Base-by-base conservation (phyloP, 2,329 filamentous ascomycete species). In the Aspergillus sp. region DNA sequence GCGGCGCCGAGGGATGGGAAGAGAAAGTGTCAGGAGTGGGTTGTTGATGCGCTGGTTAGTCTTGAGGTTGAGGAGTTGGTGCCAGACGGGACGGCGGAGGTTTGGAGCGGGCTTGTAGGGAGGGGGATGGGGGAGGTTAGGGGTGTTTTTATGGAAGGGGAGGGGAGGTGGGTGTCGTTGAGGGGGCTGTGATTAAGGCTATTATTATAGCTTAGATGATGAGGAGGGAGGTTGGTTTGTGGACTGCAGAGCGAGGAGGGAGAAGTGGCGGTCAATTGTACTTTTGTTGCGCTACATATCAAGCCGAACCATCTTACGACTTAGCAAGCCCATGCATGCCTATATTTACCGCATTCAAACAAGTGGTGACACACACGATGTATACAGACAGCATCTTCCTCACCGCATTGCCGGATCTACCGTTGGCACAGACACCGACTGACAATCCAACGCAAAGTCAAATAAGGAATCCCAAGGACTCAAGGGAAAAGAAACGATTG, bases 11-110 rank as follows among this genome's bases (percentile, higher is more conserved):
- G 53, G 32, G 59, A 69, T 53, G 64, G 64, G 6, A 58, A 38
- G 24, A 32, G 56, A 15, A 60, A 58, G 26, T 68, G 65, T 34
- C 67, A 69, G 57, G 63, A 69, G 53, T 68, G 66, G 65, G 55
- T 62, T 17, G 65, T 68, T 52, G 62, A 63, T 48, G 58, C 64
- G 1, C 56, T 69, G 48, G 47, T 68, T 18, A 57, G 63, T 5
- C 52, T 68, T 39, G 66, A 68, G 51, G 63, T 68, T 15, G 64
- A 68, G 32, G 64, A 68, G n/a, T 41, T 69, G 4, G 64, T 69
- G 15, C 58, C 62, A 1, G 5, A 58, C 22, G 66, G 65, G 15
- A 67, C 66, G 24, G 61, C 61, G 4, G 57, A 64, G 22, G 61
- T 66, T 13, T 69, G 67, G 67, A 64, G 66, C n/a, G 59, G 38